phyloP scores from a whole-genome alignment of 2,329 filamentous ascomycete species.

The Ilyonectria robusta region DNA sequence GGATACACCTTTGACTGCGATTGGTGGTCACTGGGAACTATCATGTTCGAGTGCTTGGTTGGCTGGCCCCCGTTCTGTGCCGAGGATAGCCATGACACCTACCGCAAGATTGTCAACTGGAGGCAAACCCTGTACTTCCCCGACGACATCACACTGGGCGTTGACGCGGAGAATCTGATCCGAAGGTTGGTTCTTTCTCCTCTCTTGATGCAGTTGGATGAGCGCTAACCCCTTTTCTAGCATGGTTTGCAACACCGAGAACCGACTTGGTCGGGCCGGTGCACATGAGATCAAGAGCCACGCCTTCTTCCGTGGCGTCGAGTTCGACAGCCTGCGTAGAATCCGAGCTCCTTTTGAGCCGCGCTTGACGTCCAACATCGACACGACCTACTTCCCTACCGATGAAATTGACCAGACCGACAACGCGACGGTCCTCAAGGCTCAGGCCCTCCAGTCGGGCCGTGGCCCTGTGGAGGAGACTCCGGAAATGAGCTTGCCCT shows the following conservation, averaged over 20 bases:
- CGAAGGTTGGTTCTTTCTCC: slow-evolving; percentile 75
- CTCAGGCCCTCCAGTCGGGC: slow-evolving; percentile 81
- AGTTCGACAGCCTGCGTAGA: slow-evolving; percentile 91
- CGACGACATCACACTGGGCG: slow-evolving; percentile 90
- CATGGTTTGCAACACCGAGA: slow-evolving; percentile 93
- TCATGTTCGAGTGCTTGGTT: slow-evolving; percentile 99
- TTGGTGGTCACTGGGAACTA: slow-evolving; percentile 99
- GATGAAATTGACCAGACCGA: slow-evolving; percentile 99
- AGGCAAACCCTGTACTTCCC: slow-evolving; percentile 96
- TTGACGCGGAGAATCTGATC: slow-evolving; percentile 92
- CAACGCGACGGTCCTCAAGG: slow-evolving; percentile 88
- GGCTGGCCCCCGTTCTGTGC: slow-evolving; percentile 99
- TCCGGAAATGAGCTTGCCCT: slow-evolving; percentile 95
- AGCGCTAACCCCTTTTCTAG: slow-evolving; percentile 60
- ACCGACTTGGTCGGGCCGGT: slow-evolving; percentile 88
- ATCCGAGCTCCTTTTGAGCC: slow-evolving; percentile 98
- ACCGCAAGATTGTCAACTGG: slow-evolving; percentile 99
- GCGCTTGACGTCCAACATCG: slow-evolving; percentile 90
- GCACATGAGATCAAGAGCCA: slow-evolving; percentile 95
- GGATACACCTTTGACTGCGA: slow-evolving; percentile 98
- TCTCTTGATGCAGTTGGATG: neutral
- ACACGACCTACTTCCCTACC: slow-evolving; percentile 98
- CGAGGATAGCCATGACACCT: slow-evolving; percentile 97
- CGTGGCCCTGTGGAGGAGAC: slow-evolving; percentile 77
- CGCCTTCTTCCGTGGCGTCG: slow-evolving; percentile 95